Base-by-base conservation (phyloP, 2,329 filamentous ascomycete species). In the Orbilia quercus region DNA sequence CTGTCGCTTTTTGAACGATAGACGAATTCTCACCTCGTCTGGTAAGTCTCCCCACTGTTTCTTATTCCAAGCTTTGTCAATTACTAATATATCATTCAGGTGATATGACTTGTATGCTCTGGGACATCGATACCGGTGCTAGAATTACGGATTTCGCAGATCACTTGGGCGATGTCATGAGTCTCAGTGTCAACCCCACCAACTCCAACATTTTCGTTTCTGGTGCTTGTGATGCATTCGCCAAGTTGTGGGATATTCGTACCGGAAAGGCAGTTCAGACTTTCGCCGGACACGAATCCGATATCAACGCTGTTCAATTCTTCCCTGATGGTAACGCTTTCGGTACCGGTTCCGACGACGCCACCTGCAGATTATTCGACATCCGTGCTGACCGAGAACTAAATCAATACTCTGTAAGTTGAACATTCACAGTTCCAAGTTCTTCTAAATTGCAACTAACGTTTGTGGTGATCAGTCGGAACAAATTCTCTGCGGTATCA, bases 71-170 rank as follows among this genome's bases (percentile, higher is more conserved):
- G 9, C 9, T 9, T 12, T 34, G 7, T 23, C 7, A n/a, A 1
- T 53, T 45, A 31, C 23, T 63, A 59, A 16, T 59, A 2, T n/a
- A 53, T n/a, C 11, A 12, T 18, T 53, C 34, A 74, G 70, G 95
- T 76, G 95, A 99, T 81, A 99, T 99, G 95, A 99, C 95, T 58
- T 99, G 95, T 82, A 97, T 98, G 90, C 91, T 98, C 80, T 99
- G 95, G 95, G 95, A 99, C 84, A 94, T 99, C 76, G 95, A 99
- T 83, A 96, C 94, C 0, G 95, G 95, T 66, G 92, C 93, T 76
- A 97, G 97, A 84, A 91, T 96, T 44, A 96, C 93, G 80, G 95
- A 99, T 81, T 99, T 98, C 78, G 95, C 95, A 79, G 95, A 99
- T 82, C 95, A 99, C 81, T 86, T 99, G 9, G 95, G 95, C 80